Evolutionary conservation across 805 yeast genomes (phyloP).

Genomic region (Yarrowia sp.): DNA sequence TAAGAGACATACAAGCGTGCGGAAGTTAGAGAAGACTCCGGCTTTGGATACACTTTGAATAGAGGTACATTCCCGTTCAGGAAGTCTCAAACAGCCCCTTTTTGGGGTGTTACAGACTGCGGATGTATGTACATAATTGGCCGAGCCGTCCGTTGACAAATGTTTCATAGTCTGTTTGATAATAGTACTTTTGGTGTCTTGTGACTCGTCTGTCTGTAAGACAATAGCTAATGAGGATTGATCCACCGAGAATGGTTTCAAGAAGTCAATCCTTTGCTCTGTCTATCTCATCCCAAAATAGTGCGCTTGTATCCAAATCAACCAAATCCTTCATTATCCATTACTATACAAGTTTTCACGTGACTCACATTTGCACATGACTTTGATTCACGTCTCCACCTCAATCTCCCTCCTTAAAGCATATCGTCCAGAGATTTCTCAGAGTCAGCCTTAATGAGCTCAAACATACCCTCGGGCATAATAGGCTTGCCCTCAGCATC

Average conservation of each 20-base stretch:
- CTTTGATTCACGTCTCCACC: background rate
- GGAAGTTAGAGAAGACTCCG: background rate
- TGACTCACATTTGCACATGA: background rate
- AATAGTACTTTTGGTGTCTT: no score
- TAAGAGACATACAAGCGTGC: background rate
- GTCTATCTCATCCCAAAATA: no score
- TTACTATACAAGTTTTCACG: background rate
- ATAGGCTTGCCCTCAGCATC: constrained; percentile 66
- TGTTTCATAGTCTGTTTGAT: no score
- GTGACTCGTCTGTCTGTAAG: no score
- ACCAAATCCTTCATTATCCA: background rate
- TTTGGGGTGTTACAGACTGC: no score
- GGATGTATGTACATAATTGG: no score
- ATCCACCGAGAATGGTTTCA: no score
- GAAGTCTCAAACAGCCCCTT: background rate
- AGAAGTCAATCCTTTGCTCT: no score
- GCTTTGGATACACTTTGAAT: background rate
- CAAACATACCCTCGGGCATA: constrained; percentile 87
- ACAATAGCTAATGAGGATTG: no score
- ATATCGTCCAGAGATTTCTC: constrained; percentile 56
- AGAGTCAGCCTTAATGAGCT: constrained; percentile 77
- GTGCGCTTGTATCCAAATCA: no score
- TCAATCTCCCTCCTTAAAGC: constrained; percentile 25
- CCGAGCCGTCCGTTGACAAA: background rate
- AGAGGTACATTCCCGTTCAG: background rate